Base-by-base conservation (phyloP, 2,329 filamentous ascomycete species). In the Furcasterigmium furcatum region DNA sequence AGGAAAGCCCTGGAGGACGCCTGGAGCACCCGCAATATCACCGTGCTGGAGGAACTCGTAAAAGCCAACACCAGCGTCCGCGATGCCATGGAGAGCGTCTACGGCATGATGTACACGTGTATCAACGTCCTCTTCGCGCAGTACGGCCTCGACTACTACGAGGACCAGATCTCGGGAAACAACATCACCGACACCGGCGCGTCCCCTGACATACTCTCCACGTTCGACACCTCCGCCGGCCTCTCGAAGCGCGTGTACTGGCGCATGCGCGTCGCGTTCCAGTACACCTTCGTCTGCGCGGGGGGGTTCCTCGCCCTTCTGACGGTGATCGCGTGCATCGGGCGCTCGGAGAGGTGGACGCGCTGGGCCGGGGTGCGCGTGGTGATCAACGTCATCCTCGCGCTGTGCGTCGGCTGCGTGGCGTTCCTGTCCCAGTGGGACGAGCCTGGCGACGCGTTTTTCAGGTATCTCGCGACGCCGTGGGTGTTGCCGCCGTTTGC, bases 261-360 rank as follows among this genome's bases (percentile, higher is more conserved):
- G 18, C 45, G 22, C 13, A 38, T 19, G 39, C n/a, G 19, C 4
- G 16, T 20, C 3, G 14, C 67, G 62, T 67, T 68, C 44, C 53
- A 58, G 16, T 66, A 62, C 38, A 61, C 57, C 7, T 68, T 65
- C 41, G 51, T 67, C 27, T 55, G 60, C 13, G 57, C 58, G 4
- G 65, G 63, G 0, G 41, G 53, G 39, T 58, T 60, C 18, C 52
- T 68, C 19, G 50, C 61, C 20, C 49, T 68, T 10, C 61, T 68
- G 58, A 51, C 56, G 2, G 4, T 58, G 7, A 56, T 68, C 8
- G 53, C 60, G 27, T 43, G 62, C 35, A 44, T 66, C 27, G 54
- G 62, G 2, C 59, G 63, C 22, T 58, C 54, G 2, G 57, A 54
- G 5, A 54, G 55, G 5, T 63, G 62, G 59, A 59, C 53, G 20